Conservation (phyloP, 495 filamentous ascomycete genomes). For the Neurospora tetrasperma region DNA sequence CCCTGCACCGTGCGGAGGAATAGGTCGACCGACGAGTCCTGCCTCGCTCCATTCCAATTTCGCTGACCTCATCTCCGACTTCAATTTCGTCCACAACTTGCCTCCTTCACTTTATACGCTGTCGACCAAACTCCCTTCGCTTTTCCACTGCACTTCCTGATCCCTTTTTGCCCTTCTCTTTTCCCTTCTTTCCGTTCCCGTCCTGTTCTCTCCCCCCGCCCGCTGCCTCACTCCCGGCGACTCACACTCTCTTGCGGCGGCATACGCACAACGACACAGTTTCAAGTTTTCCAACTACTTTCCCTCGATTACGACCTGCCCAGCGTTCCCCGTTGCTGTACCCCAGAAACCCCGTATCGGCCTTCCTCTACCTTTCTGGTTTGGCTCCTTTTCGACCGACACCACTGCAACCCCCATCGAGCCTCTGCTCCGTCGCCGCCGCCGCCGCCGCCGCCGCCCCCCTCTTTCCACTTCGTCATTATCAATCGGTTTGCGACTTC, state of each 20-base stretch:
- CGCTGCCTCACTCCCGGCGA: constrained; percentile 1
- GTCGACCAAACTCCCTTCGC: background rate
- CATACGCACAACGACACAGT: background rate
- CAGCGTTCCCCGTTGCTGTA: background rate
- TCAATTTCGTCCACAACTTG: constrained; percentile 16
- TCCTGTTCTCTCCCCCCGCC: constrained; percentile 1
- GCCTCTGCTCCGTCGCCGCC: constrained; percentile 1
- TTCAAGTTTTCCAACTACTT: background rate
- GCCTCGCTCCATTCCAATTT: constrained; percentile 5
- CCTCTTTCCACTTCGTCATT: constrained; percentile 4
- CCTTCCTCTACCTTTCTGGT: background rate
- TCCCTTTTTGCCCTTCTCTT: constrained; percentile 2
- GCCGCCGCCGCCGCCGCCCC: background rate
- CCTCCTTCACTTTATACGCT: background rate
- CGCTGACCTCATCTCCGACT: constrained; percentile 25
- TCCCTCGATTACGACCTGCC: background rate
- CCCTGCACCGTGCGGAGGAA: background rate
- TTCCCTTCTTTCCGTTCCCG: constrained; percentile 3
- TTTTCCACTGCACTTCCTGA: constrained; percentile 1
- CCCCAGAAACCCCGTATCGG: background rate
- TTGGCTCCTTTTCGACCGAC: background rate
- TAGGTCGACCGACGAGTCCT: background rate
- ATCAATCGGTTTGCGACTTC: background rate
- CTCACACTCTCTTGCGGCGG: constrained; percentile 2
- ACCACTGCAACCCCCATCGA: background rate